Evolutionary conservation across 352 stramenopile genomes (phyloP).

Genomic region (Pythium dissimile): DNA sequence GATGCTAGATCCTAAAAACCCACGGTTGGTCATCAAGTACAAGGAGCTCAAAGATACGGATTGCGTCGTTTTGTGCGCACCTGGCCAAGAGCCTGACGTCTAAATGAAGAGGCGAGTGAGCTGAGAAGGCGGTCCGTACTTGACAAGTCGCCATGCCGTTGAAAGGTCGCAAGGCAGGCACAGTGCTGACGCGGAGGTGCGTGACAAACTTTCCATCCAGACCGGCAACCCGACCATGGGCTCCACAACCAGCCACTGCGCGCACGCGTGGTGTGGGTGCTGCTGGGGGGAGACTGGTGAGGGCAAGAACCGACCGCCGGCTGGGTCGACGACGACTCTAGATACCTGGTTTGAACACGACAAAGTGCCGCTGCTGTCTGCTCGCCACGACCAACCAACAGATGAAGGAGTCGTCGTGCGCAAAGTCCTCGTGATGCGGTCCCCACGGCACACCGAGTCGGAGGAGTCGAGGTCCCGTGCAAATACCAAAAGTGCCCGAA

Average conservation of each 20-base stretch:
- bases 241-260: neutral
- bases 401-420: slow-evolving; percentile 39
- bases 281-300: slow-evolving; percentile 1
- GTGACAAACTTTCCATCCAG: too few relatives aligned
- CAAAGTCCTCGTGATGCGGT: slow-evolving; percentile 52
- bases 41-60: slow-evolving; percentile 66
- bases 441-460: slow-evolving; percentile 16
- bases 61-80: slow-evolving; percentile 64
- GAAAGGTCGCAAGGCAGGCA: slow-evolving; percentile 14
- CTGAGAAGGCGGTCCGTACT: neutral
- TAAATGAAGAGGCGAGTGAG: slow-evolving; percentile 12
- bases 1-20: slow-evolving; percentile 58
- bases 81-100: slow-evolving; percentile 54
- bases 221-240: too few relatives aligned
- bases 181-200: neutral
- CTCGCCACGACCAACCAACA: slow-evolving; percentile 31
- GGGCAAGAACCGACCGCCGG: neutral
- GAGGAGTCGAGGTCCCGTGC: too few relatives aligned
- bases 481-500: too few relatives aligned
- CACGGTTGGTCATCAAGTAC: slow-evolving; percentile 77
- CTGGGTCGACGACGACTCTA: slow-evolving; percentile 6
- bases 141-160: slow-evolving; percentile 6
- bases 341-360: slow-evolving; percentile 63
- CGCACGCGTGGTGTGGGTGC: slow-evolving; percentile 4
- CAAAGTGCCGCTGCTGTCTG: slow-evolving; percentile 52